A percentile compares a stretch with the other conserved stretches of the same genome.
These are phyloP conservation scores for Bertia moriformis DNA, from an alignment of 2,329 filamentous ascomycete species.

Conservation along the genomic window DNA sequence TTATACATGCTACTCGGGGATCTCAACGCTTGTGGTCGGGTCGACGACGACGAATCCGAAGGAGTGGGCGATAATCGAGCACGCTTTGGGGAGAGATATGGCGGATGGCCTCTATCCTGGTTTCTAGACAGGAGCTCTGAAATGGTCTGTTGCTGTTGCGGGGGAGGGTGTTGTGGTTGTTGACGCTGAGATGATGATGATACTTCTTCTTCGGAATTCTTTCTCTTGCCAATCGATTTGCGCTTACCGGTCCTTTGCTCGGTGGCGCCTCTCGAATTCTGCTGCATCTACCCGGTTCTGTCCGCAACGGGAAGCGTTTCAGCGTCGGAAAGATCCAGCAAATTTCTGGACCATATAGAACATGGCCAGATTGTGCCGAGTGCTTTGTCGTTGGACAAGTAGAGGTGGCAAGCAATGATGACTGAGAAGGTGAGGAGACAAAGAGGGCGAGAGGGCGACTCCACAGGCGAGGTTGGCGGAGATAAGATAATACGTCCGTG, in stretches of 20 bases:
- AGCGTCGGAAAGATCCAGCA: background rate
- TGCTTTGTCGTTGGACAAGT: background rate
- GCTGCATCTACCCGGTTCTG: conserved; percentile 1
- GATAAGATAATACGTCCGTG: conserved; percentile 1
- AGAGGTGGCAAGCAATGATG: too few relatives aligned
- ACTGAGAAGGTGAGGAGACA: background rate
- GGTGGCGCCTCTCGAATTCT: background rate
- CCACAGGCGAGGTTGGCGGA: background rate
- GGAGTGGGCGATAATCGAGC: background rate
- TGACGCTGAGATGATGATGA: background rate
- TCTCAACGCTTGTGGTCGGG: background rate
- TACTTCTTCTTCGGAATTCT: background rate
- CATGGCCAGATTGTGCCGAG: background rate
- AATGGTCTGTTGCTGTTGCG: background rate
- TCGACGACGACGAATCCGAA: background rate
- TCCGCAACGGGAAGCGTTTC: background rate
- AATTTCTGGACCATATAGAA: background rate
- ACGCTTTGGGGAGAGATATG: background rate
- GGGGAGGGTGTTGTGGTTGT: background rate
- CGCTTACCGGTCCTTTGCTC: conserved; percentile 1
- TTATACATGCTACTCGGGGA: background rate
- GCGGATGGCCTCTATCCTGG: background rate
- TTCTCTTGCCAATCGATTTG: conserved; percentile 1
- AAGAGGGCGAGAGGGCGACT: background rate
- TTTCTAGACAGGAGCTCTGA: conserved; percentile 1